Base-by-base conservation (phyloP, 768 basidiomycete genomes). In the Mycena filopes region DNA sequence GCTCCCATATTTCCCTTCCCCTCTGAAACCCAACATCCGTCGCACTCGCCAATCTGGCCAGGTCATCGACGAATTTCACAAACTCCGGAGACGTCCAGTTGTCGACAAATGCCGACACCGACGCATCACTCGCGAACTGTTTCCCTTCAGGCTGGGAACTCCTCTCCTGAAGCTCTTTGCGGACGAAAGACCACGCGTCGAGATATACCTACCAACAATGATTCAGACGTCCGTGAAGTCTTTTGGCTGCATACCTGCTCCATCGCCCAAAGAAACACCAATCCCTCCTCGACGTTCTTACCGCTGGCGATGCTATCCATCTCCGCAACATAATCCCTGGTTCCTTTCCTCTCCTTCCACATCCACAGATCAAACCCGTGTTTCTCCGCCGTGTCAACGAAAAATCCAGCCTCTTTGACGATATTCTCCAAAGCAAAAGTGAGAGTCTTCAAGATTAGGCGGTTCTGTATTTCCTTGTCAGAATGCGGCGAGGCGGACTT, bases 211-310 rank as follows among this genome's bases (percentile, higher is more conserved):
- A 42, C 12, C 12, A 8, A 12, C 23, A 42, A 12, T 25, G 25
- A 25, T 9, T 55, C 10, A 18, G 16, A 21, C 21, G n/a, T n/a
- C n/a, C n/a, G 25, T 4, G 40, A 3, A 36, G 10, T 36, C 9
- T 36, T 8, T 48, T 45, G 18, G 16, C 16, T 36, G n/a, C 59
- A 23, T 58, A 91, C 91, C 79, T 85, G 83, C 73, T 93, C 92
- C 91, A 93, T 93, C 0, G 89, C 89, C 91, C 91, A 93, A 16
- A 94, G 76, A 65, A 93, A 88, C 1, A 93, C 79, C 23, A 94
- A 75, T 0, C 88, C 89, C 43, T 93, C 91, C 51, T 85, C 83
- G 21, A 91, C 67, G 0, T 77, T 79, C 4, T 81, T 84, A 18
- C 76, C 70, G 7, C 79, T 76, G 4, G 82, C 81, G 3, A 88